Percentiles rank a stretch among this genome's conserved stretches.
These are phyloP conservation scores for Helicocarpus griseus DNA, from an alignment of 2,329 filamentous ascomycete species.

Conservation along the genomic window DNA sequence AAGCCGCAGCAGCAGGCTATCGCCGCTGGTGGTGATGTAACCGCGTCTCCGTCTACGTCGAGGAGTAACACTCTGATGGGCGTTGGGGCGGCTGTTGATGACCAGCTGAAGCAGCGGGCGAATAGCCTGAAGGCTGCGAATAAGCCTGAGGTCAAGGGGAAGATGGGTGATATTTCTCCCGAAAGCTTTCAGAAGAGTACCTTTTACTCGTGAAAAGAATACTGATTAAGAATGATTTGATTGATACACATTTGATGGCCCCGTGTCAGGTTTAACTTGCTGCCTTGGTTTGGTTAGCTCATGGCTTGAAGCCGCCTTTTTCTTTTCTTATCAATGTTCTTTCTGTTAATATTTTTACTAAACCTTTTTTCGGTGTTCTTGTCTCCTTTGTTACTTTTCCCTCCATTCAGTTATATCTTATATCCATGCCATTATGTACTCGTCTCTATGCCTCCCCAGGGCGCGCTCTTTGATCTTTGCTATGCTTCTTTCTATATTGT, in stretches of 20 bases:
- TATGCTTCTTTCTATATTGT: neutral
- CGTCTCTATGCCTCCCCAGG: neutral
- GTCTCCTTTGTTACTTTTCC: neutral
- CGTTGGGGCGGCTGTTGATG: neutral
- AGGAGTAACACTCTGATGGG: conserved; percentile 4
- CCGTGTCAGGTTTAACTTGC: neutral
- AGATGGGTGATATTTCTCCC: conserved; percentile 54
- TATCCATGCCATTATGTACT: neutral
- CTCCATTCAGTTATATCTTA: neutral
- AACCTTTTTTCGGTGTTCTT: neutral
- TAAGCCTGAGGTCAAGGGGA: conserved; percentile 45
- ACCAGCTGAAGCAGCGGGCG: conserved; percentile 15
- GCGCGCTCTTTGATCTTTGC: neutral
- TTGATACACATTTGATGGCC: too few species aligned
- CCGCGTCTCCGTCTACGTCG: neutral
- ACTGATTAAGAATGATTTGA: conserved; percentile 1
- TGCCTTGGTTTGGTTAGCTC: neutral
- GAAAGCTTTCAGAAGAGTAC: conserved; percentile 64
- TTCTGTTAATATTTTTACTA: neutral
- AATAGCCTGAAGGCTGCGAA: conserved; percentile 21
- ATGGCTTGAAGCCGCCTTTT: neutral
- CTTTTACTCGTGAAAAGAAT: conserved; percentile 48
- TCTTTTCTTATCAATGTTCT: neutral
- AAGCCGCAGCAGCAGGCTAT: conserved; percentile 32
- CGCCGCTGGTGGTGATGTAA: conserved; percentile 20